A percentile compares a stretch with the other conserved stretches of the same genome.
Evolutionary conservation across 345 rosid genomes (phyloP).

Genomic region (Gossypium anomalum): DNA sequence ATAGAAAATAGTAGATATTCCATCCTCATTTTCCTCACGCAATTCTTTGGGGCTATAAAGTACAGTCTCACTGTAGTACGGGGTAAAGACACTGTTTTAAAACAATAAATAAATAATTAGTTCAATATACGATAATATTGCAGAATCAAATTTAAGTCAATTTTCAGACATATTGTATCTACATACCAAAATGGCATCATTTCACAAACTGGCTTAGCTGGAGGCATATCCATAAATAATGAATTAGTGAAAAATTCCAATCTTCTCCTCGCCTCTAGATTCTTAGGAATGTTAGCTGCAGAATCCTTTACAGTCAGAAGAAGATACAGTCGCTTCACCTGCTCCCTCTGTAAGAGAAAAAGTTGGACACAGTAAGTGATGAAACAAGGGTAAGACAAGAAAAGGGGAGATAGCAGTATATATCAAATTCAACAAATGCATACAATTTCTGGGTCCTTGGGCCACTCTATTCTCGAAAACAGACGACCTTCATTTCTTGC

Average conservation of each 20-base stretch:
- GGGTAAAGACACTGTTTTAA: constrained; percentile 83
- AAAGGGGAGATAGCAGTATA: background rate
- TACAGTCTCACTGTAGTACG: constrained; percentile 99
- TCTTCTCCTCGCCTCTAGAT: constrained; percentile 98
- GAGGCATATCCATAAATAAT: constrained; percentile 91
- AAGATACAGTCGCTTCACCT: constrained; percentile 88
- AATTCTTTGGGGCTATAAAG: constrained; percentile 85
- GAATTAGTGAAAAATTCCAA: constrained; percentile 85
- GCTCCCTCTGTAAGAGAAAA: constrained; percentile 67
- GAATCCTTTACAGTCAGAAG: constrained; percentile 96
- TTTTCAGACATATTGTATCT: background rate
- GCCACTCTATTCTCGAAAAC: constrained; percentile 85
- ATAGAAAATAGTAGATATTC: constrained; percentile 92
- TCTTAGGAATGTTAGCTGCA: constrained; percentile 90
- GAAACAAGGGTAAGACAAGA: constrained; percentile 18
- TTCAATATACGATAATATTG: background rate
- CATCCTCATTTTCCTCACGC: constrained; percentile 95
- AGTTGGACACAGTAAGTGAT: constrained; percentile 13
- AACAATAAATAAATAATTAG: constrained; percentile 12
- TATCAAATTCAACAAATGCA: constrained; percentile 17
- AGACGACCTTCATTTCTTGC: constrained; percentile 86
- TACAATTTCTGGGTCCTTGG: constrained; percentile 91
- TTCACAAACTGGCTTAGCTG: constrained; percentile 80
- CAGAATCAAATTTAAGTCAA: constrained; percentile 6
- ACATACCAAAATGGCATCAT: constrained; percentile 81